phyloP scores from a whole-genome alignment of 2,329 filamentous ascomycete genomes.

The Epichloe elymi region DNA sequence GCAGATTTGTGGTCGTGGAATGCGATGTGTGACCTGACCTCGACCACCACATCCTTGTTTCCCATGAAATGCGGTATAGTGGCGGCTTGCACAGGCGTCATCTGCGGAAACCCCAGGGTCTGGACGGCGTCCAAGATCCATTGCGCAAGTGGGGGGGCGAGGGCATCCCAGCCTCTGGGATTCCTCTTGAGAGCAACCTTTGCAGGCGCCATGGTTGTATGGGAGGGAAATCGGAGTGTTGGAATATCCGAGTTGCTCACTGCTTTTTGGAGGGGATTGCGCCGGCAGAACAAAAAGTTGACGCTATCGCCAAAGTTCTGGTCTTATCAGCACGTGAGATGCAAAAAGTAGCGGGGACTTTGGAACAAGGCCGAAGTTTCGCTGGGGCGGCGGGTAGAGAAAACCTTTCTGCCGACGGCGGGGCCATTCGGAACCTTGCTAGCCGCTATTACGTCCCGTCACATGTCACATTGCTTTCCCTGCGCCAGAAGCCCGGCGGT shows the following conservation, averaged over 20 bases:
- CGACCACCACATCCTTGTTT: conserved; percentile 86
- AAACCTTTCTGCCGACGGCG: too few relatives aligned
- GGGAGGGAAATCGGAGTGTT: neutral
- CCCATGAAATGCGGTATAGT: conserved; percentile 78
- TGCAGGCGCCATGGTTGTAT: conserved; percentile 19
- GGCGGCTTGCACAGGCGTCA: conserved; percentile 91
- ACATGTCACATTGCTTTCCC: too few relatives aligned
- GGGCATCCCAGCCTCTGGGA: conserved; percentile 30
- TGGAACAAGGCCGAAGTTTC: too few relatives aligned
- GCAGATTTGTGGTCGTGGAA: neutral
- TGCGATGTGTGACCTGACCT: conserved; percentile 31
- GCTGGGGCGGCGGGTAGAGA: too few relatives aligned
- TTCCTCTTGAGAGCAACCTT: conserved; percentile 29
- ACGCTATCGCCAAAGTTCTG: conserved; percentile 8
- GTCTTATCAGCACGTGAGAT: conserved; percentile 22
- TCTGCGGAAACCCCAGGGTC: conserved; percentile 72
- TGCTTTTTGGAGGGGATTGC: neutral
- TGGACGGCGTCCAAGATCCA: conserved; percentile 79
- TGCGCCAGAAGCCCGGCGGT: too few relatives aligned
- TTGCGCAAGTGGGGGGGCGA: conserved; percentile 29
- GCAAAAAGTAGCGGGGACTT: neutral
- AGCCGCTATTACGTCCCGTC: too few relatives aligned
- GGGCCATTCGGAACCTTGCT: too few relatives aligned
- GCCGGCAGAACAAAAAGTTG: conserved; percentile 4
- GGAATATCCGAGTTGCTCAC: neutral